Evolutionary conservation across 2,329 filamentous ascomycete genomes (phyloP), one percentile per base, ranked within the genome.

Genomic region (Penicillium sclerotigenum): DNA sequence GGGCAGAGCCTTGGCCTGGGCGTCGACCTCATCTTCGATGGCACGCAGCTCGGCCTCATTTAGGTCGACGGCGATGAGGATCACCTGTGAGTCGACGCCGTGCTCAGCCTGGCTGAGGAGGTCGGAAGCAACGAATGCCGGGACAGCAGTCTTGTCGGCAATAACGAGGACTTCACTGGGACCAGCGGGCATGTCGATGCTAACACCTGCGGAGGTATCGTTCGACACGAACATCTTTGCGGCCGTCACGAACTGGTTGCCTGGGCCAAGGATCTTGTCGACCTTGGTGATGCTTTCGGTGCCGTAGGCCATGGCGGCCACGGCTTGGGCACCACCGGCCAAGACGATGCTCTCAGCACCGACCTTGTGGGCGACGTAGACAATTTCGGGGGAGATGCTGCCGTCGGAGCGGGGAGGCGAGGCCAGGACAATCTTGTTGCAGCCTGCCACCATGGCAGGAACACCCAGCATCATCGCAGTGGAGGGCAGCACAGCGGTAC

Each of bases 191-290:
- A 99, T 99, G 71, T 99, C 94, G 68, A 99, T 99, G 74, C 91
- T 88, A 38, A 97, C 92, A 22, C 90, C 89, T 13, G 94, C 94
- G 58, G 91, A 95, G 42, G 94, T 97, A 72, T 99, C 94, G 74
- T 99, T 99, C 75, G 88, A 90, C 41, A 99, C 94, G 66, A 92
- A 83, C 94, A 99, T 99, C 83, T 99, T 99, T 50, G 90, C 94
- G 0, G 94, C 94, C 0, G 94, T 99, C 38, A 99, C 94, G 71
- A 97, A 99, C 75, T 97, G 94, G 77, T 99, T 99, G 34, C 94
- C 94, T 3, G 94, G 94, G 0, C 94, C 94, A 13, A 97, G 85
- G 65, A 99, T 97, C 84, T 99, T 99, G 81, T 99, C 94, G 8
- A 99, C 94, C 79, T 99, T 99, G 74, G 81, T 90, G 48, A 99